Evolutionary conservation across 768 basidiomycete species (phyloP), one percentile per base, ranked within the genome.

Genomic region (Russula vinacea): DNA sequence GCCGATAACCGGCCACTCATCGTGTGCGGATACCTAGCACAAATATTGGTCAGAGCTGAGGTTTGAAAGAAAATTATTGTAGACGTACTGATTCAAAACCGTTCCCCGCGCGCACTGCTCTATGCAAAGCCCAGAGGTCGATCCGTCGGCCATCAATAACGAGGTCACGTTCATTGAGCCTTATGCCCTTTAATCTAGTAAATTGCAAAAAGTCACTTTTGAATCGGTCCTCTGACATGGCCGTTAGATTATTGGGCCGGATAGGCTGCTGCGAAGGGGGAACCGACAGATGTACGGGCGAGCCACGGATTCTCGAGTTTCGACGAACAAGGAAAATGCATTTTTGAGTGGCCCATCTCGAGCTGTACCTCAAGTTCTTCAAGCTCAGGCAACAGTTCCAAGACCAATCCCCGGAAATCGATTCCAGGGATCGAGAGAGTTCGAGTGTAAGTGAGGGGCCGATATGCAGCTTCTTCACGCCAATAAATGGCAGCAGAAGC

Each of bases 1-100:
- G 0, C 64, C 64, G 16, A 65, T 45, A 22, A 16, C 3, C 13
- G 64, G 59, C 64, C 64, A 65, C n/a, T 65, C 64, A 8, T 61
- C 55, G 17, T 39, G 56, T n/a, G 54, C 13, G 33, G 47, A 22
- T 19, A 65, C 64, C 64, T 65, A 37, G 11, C 13, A 52, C 14
- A 42, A 26, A 24, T 5, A 16, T 50, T 26, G 24, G 24, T 26
- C 29, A 9, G 26, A 22, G 45, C 10, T 16, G 19, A 14, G 9
- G 8, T 10, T 0, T 29, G 22, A 8, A 50, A 7, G 6, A 17
- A 54, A 22, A 19, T 40, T 17, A 5, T 11, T 2, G 1, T 9
- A 19, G 47, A 61, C 64, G 42, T 61, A 65, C 64, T 0, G 42
- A 26, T 0, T 65, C 64, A 14, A 51, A 65, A 19, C 64, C 59